Base-by-base conservation (phyloP, 768 basidiomycete species). In the Hypholoma fasciculare region DNA sequence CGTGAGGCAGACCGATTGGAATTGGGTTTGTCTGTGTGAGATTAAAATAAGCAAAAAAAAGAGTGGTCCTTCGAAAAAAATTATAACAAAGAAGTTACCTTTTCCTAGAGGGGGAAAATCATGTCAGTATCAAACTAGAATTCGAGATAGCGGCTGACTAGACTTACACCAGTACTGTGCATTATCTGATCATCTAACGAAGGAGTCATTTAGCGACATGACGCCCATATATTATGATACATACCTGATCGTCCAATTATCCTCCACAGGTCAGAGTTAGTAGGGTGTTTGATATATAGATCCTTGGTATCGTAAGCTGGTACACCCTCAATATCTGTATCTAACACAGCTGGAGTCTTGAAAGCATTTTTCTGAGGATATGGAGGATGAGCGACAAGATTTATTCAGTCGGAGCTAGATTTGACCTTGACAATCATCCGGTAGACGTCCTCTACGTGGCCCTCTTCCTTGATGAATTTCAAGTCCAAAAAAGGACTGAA, bases 281-380 rank as follows among this genome's bases (percentile, higher is more conserved):
- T 50, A n/a, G 56, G 56, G 40, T 57, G 56, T 7, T 16, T 42
- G 16, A 57, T 34, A 14, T 26, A 49, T 7, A 57, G n/a, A 44
- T 57, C 56, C 1, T 40, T 30, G 0, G 56, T 57, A 19, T 57
- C 56, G 27, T 57, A 57, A n/a, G 56, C 56, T 1, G 56, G 49
- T 8, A 49, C 49, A 26, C 56, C 56, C 13, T 50, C 56, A 3
- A 49, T 48, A 38, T 20, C 43, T 7, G n/a, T 34, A 19, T 57
- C 50, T 14, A 42, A 17, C 20, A 49, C 48, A 19, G 55, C 47
- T 30, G 56, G 56, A 4, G 48, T 57, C 30, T 50, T 57, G 38
- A 57, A 43, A 14, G 14, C 14, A 23, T 50, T 57, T 42, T 50
- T 12, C 56, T 57, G 30, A 34, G 6, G 1, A 34, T 34, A 34